Conservation (phyloP, 768 basidiomycete species). For the Cystofilobasidium capitatum region DNA sequence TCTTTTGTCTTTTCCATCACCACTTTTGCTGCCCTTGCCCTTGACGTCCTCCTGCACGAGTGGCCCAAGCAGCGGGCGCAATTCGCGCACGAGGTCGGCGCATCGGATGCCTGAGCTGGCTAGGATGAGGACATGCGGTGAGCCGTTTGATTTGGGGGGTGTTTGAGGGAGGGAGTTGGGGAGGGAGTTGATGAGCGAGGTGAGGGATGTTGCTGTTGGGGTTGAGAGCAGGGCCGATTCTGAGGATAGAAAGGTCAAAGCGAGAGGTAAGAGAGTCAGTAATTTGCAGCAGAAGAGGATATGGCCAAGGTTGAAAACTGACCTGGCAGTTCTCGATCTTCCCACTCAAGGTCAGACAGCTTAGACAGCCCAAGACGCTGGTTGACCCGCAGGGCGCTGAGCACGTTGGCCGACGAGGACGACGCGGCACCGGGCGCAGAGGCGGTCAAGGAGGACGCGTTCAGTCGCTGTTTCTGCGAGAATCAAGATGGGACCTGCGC, state of each 20-base stretch:
- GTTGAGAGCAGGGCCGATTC: not conserved
- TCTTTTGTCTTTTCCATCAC: conserved; percentile 3
- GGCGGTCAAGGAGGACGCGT: not conserved
- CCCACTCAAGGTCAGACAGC: conserved; percentile 25
- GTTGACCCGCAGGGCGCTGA: conserved; percentile 8
- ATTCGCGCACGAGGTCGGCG: conserved; percentile 26
- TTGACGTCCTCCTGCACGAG: not conserved
- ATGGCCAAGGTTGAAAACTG: not conserved
- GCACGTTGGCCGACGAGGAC: conserved; percentile 8
- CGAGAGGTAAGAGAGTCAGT: not conserved
- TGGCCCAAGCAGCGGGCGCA: conserved; percentile 9
- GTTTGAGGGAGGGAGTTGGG: not conserved
- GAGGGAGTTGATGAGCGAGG: not conserved
- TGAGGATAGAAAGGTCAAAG: not conserved
- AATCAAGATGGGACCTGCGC: not conserved
- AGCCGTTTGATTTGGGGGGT: not conserved
- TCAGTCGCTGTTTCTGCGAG: conserved; percentile 14
- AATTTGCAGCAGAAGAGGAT: not conserved
- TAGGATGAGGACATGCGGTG: conserved; percentile 24
- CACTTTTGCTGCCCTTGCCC: not conserved
- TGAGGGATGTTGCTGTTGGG: conserved; percentile 3
- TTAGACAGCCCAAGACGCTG: conserved; percentile 14
- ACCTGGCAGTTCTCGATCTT: conserved; percentile 24
- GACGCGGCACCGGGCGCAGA: not conserved
- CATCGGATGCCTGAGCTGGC: conserved; percentile 24